Evolutionary conservation across 2,329 filamentous ascomycete genomes (phyloP).

Genomic region (Monosporascus sp.): DNA sequence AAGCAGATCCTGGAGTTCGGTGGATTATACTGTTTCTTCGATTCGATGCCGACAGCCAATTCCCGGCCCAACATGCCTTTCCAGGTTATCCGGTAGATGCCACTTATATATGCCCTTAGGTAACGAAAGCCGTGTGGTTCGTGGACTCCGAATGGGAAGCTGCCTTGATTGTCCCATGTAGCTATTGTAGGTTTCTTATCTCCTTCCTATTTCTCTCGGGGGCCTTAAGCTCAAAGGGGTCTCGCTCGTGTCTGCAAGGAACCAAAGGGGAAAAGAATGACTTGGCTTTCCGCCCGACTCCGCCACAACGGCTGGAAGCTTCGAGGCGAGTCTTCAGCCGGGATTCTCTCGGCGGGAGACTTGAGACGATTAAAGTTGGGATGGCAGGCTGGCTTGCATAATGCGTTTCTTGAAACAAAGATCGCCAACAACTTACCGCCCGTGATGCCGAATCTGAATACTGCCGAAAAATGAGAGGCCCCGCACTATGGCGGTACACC

Average conservation of each 20-base stretch:
- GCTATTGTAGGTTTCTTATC: too few relatives aligned
- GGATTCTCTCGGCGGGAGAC: too few relatives aligned
- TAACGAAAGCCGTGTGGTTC: not conserved
- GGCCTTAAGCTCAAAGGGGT: not conserved
- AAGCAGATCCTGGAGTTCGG: not conserved
- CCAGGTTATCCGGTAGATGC: not conserved
- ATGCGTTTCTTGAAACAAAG: too few relatives aligned
- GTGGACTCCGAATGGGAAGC: not conserved
- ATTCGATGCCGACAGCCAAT: not conserved
- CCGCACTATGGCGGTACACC: too few relatives aligned
- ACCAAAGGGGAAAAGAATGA: not conserved
- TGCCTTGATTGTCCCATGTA: too few relatives aligned
- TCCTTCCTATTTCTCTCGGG: not conserved
- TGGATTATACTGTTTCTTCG: not conserved
- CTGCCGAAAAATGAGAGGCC: too few relatives aligned
- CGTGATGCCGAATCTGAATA: too few relatives aligned
- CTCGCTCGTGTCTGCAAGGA: not conserved
- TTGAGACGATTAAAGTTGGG: too few relatives aligned
- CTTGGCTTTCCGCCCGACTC: too few relatives aligned
- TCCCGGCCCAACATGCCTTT: not conserved
- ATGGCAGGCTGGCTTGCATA: too few relatives aligned
- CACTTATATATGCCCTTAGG: not conserved
- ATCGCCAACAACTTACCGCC: too few relatives aligned
- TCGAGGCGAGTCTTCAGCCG: not conserved
- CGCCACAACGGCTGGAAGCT: too few relatives aligned